Evolutionary conservation across 768 basidiomycete genomes (phyloP), one percentile per base, ranked within the genome.

Genomic region (Boletus pseudo-olivaceus): DNA sequence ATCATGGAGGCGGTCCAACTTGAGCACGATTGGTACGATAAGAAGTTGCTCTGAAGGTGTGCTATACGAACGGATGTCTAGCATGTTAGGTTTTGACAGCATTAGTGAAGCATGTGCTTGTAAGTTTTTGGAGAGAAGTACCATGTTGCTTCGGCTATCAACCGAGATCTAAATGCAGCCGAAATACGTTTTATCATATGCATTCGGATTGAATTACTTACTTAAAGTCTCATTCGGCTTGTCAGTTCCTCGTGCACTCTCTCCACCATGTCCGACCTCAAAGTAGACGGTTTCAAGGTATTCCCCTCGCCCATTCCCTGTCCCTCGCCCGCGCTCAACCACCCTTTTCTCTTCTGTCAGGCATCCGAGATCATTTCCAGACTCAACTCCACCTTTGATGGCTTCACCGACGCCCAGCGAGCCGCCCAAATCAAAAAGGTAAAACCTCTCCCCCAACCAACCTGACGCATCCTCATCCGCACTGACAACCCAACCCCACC

Each of bases 281-380:
- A 85, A 73, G 81, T 78, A 23, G 73, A 78, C 42, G 88, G 87
- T n/a, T 90, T 89, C 81, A 81, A 88, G 78, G 89, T 82, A 50
- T 15, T 0, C 12, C 7, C 1, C 8, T 8, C 2, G 17, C 8
- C 11, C 0, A 33, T 23, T 11, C 3, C 56, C 34, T 20, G 11
- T 19, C 7, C n/a, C 14, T 19, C 15, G n/a, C 40, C 6, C 41
- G 17, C 27, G 15, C 39, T 51, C 32, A 23, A 52, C 46, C 38
- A 52, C 9, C 4, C 32, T 1, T 34, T 10, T 12, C 33, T 15
- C 32, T 30, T 32, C 10, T 2, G 15, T 4, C 54, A 93, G 90
- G 71, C 87, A 39, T 91, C 90, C 34, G 83, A 82, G 33, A 76
- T 86, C 67, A 72, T 93, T 54, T 69, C 78, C 12, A 68, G 63